phyloP scores from a whole-genome alignment of 2,329 filamentous ascomycete species.

The Ophiostoma angusticollis region DNA sequence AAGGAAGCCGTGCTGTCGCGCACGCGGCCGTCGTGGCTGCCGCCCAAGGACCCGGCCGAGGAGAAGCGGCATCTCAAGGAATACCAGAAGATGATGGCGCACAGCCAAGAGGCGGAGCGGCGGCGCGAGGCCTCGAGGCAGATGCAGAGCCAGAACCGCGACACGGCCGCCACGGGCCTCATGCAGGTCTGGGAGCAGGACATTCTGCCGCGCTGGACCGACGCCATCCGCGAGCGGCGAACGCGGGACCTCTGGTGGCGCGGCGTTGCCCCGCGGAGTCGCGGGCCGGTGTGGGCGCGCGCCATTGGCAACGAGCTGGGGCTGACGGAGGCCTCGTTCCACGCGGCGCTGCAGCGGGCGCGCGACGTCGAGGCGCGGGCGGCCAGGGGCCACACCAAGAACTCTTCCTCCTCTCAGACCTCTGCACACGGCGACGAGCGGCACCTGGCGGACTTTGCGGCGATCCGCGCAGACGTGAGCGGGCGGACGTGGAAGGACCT shows the following conservation, averaged over 20 bases:
- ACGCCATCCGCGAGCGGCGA: conserved; percentile 52
- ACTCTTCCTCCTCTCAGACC: too few relatives aligned
- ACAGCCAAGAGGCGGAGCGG: conserved; percentile 46
- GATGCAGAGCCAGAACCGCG: conserved; percentile 39
- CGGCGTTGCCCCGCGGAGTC: conserved; percentile 57
- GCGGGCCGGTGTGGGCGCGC: conserved; percentile 55
- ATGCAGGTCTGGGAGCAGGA: conserved; percentile 62
- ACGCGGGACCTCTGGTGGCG: conserved; percentile 75
- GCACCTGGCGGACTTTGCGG: conserved; percentile 47
- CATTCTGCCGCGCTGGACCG: conserved; percentile 63
- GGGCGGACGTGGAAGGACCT: conserved; percentile 57
- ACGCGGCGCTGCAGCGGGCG: conserved; percentile 56
- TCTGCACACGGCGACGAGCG: conserved; percentile 46
- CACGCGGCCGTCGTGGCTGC: conserved; percentile 72
- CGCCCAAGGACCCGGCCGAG: conserved; percentile 78
- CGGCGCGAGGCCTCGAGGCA: conserved; percentile 41
- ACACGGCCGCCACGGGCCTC: conserved; percentile 39
- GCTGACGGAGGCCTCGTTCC: conserved; percentile 53
- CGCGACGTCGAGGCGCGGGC: conserved; percentile 47
- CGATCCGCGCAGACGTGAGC: conserved; percentile 51
- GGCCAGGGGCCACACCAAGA: too few relatives aligned
- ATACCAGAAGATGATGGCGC: conserved; percentile 71
- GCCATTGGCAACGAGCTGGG: conserved; percentile 64
- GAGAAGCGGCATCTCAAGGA: conserved; percentile 79
- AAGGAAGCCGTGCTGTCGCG: conserved; percentile 74